Evolutionary conservation across 2,329 filamentous ascomycete species (phyloP).

Genomic region (Alternaria burnsii): DNA sequence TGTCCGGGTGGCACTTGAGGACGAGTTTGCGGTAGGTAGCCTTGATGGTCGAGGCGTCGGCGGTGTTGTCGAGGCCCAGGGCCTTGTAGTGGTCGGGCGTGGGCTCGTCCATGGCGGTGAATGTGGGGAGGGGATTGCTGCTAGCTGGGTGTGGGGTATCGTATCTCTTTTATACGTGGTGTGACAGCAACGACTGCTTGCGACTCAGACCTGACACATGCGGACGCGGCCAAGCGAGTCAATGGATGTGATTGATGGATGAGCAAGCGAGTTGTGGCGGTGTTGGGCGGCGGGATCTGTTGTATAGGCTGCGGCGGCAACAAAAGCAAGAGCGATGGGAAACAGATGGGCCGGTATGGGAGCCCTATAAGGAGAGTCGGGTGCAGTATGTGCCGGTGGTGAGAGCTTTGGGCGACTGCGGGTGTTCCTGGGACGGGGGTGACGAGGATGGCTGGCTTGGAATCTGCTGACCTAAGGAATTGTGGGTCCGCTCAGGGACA

Average conservation of each 20-base stretch:
- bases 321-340: slow-evolving; percentile 16
- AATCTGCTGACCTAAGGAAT: slow-evolving; percentile 27
- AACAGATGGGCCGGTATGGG: neutral
- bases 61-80: slow-evolving; percentile 77
- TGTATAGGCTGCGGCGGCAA: slow-evolving; percentile 14
- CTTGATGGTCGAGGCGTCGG: slow-evolving; percentile 75
- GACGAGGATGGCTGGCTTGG: slow-evolving; percentile 22
- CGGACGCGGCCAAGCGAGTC: slow-evolving; percentile 1
- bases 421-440: slow-evolving; percentile 22
- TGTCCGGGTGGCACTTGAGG: slow-evolving; percentile 90
- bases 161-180: slow-evolving; percentile 20
- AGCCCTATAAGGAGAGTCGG: slow-evolving; percentile 19
- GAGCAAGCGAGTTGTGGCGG: slow-evolving; percentile 27
- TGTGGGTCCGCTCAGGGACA: slow-evolving; percentile 15
- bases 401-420: slow-evolving; percentile 11
- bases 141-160: slow-evolving; percentile 14
- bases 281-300: slow-evolving; percentile 32
- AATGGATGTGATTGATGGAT: slow-evolving; percentile 5
- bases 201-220: slow-evolving; percentile 22
- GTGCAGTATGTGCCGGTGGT: slow-evolving; percentile 13
- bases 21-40: slow-evolving; percentile 84
- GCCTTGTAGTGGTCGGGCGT: slow-evolving; percentile 80
- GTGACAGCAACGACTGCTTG: slow-evolving; percentile 18
- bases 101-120: slow-evolving; percentile 59
- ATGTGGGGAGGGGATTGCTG: slow-evolving; percentile 4